Percentiles rank a stretch among this genome's conserved stretches.
Evolutionary conservation across 768 basidiomycete genomes (phyloP).

Genomic region (Lyophyllum atratum): DNA sequence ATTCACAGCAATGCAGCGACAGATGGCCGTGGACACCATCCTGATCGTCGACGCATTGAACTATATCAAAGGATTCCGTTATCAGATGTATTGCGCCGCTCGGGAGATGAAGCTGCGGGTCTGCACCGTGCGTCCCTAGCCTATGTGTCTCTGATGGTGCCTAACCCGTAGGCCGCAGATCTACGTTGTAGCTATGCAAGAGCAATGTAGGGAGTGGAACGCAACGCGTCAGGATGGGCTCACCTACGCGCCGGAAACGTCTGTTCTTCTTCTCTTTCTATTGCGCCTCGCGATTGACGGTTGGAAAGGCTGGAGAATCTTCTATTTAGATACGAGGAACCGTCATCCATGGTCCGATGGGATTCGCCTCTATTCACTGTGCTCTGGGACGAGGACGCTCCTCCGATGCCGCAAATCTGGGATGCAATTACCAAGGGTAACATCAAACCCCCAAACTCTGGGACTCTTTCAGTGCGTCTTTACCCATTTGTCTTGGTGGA

Average conservation of each 20-base stretch:
- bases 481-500: not conserved
- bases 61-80: slow-evolving; percentile 98
- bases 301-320: slow-evolving; percentile 77
- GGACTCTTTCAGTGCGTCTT: slow-evolving; percentile 65
- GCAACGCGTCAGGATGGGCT: slow-evolving; percentile 42
- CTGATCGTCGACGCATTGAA: slow-evolving; percentile 91
- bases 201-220: slow-evolving; percentile 82
- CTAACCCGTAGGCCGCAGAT: slow-evolving; percentile 48
- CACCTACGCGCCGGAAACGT: slow-evolving; percentile 77
- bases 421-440: slow-evolving; percentile 74
- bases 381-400: slow-evolving; percentile 66
- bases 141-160: too few relatives aligned
- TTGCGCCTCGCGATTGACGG: slow-evolving; percentile 1
- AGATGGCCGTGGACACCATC: slow-evolving; percentile 70
- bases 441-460: slow-evolving; percentile 87
- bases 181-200: slow-evolving; percentile 73
- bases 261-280: slow-evolving; percentile 24
- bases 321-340: slow-evolving; percentile 89
- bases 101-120: slow-evolving; percentile 83
- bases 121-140: slow-evolving; percentile 69
- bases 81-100: slow-evolving; percentile 97
- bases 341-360: slow-evolving; percentile 98
- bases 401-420: slow-evolving; percentile 77
- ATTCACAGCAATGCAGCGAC: slow-evolving; percentile 81
- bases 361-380: slow-evolving; percentile 93